phyloP scores from a whole-genome alignment of 1,139 yeast species.

The Kodamaea alishanica region DNA sequence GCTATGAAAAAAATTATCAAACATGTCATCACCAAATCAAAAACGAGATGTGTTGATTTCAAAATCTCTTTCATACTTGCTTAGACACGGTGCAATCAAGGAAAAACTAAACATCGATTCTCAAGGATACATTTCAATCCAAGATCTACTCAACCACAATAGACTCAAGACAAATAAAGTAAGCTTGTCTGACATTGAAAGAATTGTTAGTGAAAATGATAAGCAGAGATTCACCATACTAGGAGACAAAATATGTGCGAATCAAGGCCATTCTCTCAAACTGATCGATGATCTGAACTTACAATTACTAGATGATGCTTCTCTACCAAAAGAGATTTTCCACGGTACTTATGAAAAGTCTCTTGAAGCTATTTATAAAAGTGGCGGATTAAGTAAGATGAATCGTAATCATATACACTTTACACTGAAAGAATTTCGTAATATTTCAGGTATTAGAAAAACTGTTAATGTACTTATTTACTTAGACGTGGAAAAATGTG shows the following conservation, averaged over 20 bases:
- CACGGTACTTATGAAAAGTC: constrained; percentile 76
- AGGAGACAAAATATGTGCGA: constrained; percentile 61
- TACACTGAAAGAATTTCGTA: constrained; percentile 30
- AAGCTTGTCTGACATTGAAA: constrained; percentile 53
- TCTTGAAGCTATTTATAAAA: constrained; percentile 43
- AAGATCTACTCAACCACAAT: constrained; percentile 52
- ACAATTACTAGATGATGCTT: constrained; percentile 28
- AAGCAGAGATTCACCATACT: constrained; percentile 63
- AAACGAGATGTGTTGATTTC: constrained; percentile 59
- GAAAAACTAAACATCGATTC: constrained; percentile 62
- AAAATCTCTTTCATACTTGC: constrained; percentile 67
- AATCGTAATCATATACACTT: constrained; percentile 81
- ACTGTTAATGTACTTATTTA: constrained; percentile 59
- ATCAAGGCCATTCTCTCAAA: constrained; percentile 82
- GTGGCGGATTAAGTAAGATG: constrained; percentile 68
- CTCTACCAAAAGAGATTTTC: constrained; percentile 40
- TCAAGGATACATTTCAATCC: constrained; percentile 62
- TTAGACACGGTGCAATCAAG: constrained; percentile 80
- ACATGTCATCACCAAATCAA: background rate
- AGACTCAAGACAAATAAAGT: constrained; percentile 55
- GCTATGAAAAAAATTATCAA: too few species aligned
- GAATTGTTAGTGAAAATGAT: constrained; percentile 61
- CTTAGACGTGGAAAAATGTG: constrained; percentile 49
- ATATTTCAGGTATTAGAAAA: constrained; percentile 70
- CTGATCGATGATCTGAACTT: constrained; percentile 43